A percentile compares a stretch with the other conserved stretches of the same genome.
phyloP scores from a whole-genome alignment of 306 rosid species.

The Adenanthera pavonina region DNA sequence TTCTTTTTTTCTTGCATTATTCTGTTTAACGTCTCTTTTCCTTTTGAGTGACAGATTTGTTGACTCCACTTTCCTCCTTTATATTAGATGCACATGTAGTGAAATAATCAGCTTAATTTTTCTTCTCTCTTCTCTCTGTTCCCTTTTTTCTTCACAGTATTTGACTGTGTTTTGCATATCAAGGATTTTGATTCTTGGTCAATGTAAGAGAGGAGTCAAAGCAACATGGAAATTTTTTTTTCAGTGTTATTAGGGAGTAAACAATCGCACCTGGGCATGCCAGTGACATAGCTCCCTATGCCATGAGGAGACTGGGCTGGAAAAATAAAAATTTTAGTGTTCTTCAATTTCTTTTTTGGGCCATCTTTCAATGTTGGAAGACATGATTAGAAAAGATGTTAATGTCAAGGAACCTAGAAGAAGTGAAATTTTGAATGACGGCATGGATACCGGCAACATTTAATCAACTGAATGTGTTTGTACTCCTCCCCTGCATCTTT shows the following conservation, averaged over 20 bases:
- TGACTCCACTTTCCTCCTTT: too few species aligned
- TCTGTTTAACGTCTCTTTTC: too few species aligned
- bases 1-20: too few species aligned
- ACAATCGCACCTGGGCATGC: background rate
- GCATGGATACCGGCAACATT: background rate
- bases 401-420: background rate
- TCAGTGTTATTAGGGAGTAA: background rate
- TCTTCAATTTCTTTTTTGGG: too few species aligned
- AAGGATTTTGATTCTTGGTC: background rate
- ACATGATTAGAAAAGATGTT: background rate
- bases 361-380: too few species aligned
- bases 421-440: background rate
- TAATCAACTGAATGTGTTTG: background rate
- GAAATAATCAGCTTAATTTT: too few species aligned
- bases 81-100: background rate
- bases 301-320: background rate
- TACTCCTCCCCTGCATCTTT: constrained; percentile 49
- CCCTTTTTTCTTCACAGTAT: too few species aligned
- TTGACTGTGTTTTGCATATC: background rate
- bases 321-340: background rate
- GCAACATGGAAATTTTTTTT: background rate
- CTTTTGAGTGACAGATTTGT: too few species aligned
- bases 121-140: too few species aligned
- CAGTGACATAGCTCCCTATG: background rate
- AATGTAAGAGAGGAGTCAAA: background rate